Conservation (phyloP, 2,329 filamentous ascomycete genomes). For the Epichloe festucae region DNA sequence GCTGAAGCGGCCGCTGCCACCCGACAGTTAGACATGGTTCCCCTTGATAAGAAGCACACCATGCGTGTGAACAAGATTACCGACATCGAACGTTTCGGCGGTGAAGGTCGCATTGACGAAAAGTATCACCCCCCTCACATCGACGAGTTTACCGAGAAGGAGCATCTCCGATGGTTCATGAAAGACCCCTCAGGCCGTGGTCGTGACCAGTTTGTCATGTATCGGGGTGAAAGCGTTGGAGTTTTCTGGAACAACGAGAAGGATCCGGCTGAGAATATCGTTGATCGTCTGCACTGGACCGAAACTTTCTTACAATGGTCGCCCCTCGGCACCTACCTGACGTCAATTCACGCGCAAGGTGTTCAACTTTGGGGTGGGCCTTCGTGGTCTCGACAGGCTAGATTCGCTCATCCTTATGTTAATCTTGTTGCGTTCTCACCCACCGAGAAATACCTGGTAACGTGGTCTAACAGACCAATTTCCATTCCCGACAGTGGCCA, state of each 20-base stretch:
- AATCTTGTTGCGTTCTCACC: slow-evolving; percentile 96
- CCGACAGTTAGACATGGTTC: slow-evolving; percentile 71
- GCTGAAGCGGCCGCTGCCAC: slow-evolving; percentile 83
- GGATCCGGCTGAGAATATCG: slow-evolving; percentile 73
- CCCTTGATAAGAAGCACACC: slow-evolving; percentile 94
- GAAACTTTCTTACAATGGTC: slow-evolving; percentile 98
- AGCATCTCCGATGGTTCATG: slow-evolving; percentile 89
- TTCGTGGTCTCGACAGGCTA: slow-evolving; percentile 79
- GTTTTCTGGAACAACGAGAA: slow-evolving; percentile 99
- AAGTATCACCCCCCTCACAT: slow-evolving; percentile 79
- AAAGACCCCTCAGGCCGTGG: slow-evolving; percentile 67
- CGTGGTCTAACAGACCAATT: slow-evolving; percentile 92
- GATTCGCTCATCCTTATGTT: slow-evolving; percentile 90
- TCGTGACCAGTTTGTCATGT: slow-evolving; percentile 93
- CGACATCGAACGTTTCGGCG: slow-evolving; percentile 90
- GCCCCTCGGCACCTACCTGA: slow-evolving; percentile 82
- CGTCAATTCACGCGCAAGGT: slow-evolving; percentile 89
- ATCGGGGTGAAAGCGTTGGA: slow-evolving; percentile 78
- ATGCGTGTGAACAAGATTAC: slow-evolving; percentile 96
- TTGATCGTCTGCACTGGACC: slow-evolving; percentile 93
- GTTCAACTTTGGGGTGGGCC: slow-evolving; percentile 93
- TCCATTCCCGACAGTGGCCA: slow-evolving; percentile 80
- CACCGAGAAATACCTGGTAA: slow-evolving; percentile 81
- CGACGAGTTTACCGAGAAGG: slow-evolving; percentile 77
- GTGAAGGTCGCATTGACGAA: slow-evolving; percentile 87